Base-by-base conservation (phyloP, 805 yeast species). In the Komagataella phaffii region DNA sequence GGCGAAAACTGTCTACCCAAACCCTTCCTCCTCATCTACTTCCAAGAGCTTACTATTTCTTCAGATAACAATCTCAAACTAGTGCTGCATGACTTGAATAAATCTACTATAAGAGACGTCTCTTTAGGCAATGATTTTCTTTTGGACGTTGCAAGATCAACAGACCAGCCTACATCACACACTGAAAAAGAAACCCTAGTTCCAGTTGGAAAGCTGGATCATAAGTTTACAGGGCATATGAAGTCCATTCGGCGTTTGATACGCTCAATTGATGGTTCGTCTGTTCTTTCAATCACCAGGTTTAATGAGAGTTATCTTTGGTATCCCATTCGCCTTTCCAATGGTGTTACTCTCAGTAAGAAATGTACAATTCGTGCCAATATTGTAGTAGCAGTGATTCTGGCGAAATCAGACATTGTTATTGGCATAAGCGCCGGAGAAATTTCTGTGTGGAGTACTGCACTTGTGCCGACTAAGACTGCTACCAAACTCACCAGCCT, bases 181-280 rank as follows among this genome's bases (percentile, higher is more conserved):
- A 23, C 6, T 30, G 6, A 30, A 8, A 44, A 44, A 44, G 12
- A 5, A 30, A 24, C 14, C 7, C 6, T 21, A 14, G 24, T 19
- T 14, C 23, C 36, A 8, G 56, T 68, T 8, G 72, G 70, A 5
- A 55, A 55, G 4, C 56, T 81, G 7, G 67, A 72, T 21, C 74
- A 81, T 55, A 81, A 84, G 57, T 77, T 83, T 51, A 88, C 95
- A 1, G 98, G 98, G 1, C 96, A 89, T 61, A 76, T 80, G 52
- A 89, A 89, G 61, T 86, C 96, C 0, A 81, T 90, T 19, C 79
- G 77, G 56, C 74, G 72, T 49, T 64, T 90, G 3, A 68, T 79
- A 17, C 78, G 89, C 58, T 84, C 95, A 1, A 68, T 79, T 6
- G 79, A 80, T 59, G 91, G 90, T 43, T 68, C 73, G 24, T 74